Evolutionary conservation across 768 basidiomycete species (phyloP).

Genomic region (Tylopilus vinaceipallidus): DNA sequence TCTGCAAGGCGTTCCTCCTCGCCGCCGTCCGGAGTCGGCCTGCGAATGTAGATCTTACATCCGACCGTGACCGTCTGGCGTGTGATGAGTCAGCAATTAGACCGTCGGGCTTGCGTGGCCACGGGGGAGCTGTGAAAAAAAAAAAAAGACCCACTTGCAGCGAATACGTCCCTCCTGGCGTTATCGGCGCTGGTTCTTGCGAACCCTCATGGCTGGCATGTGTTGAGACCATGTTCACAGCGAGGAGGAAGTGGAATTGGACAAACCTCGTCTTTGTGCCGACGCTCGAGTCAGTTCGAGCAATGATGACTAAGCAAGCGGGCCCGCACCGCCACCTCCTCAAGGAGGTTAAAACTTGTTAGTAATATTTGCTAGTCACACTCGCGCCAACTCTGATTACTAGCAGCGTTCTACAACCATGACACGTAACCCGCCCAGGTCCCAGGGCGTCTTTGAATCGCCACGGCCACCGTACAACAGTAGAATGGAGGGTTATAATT

Average conservation of each 20-base stretch:
- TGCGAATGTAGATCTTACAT: constrained; percentile 91
- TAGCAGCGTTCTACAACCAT: not conserved
- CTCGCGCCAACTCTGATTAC: no score
- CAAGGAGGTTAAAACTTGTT: no score
- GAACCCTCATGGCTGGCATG: constrained; percentile 34
- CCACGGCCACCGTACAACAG: not conserved
- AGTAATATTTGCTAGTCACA: no score
- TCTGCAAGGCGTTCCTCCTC: constrained; percentile 92
- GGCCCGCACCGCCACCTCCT: not conserved
- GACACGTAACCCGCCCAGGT: constrained; percentile 3
- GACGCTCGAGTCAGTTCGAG: not conserved
- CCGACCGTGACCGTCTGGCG: constrained; percentile 82
- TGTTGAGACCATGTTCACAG: constrained; percentile 28
- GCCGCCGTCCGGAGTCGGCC: constrained; percentile 71
- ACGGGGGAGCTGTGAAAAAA: constrained; percentile 28
- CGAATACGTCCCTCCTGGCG: constrained; percentile 71
- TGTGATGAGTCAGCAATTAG: constrained; percentile 35
- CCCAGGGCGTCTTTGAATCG: not conserved
- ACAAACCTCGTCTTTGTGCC: constrained; percentile 7
- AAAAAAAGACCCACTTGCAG: constrained; percentile 56
- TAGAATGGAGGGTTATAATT: not conserved
- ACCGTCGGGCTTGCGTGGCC: constrained; percentile 11
- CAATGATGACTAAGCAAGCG: constrained; percentile 24
- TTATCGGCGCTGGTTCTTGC: constrained; percentile 58
- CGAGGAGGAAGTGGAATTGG: constrained; percentile 2